These are phyloP conservation scores for Logfia minima DNA, from an alignment of 129 eudicot species.

Conservation along the genomic window DNA sequence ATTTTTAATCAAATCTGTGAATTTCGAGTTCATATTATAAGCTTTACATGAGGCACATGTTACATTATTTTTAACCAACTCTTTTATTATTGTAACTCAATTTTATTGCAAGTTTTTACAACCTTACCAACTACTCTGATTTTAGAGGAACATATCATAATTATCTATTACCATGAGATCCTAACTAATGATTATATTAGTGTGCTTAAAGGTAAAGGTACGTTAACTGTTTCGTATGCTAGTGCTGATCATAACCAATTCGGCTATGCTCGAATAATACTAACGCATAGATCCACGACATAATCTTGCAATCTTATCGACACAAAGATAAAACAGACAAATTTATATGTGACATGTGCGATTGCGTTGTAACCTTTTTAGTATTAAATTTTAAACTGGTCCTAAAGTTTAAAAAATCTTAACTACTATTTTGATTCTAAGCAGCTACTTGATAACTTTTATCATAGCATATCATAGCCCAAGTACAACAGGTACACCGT, in stretches of 20 bases:
- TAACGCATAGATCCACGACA: background rate
- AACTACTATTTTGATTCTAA: too few relatives aligned
- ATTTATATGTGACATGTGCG: too few relatives aligned
- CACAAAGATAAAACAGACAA: background rate
- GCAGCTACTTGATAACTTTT: too few relatives aligned
- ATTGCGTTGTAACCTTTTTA: background rate
- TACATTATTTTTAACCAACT: background rate
- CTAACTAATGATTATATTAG: background rate
- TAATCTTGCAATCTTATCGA: background rate
- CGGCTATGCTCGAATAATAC: background rate
- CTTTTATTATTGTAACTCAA: background rate
- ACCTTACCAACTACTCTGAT: slow-evolving; percentile 13
- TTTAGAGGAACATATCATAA: slow-evolving; percentile 1
- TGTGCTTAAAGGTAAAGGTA: background rate
- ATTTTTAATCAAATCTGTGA: background rate
- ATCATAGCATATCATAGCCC: too few relatives aligned
- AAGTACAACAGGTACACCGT: background rate
- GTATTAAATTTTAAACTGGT: background rate
- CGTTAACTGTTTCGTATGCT: background rate
- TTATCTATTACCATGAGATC: slow-evolving; percentile 19
- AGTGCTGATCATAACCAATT: background rate
- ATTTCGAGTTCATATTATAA: background rate
- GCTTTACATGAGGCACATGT: background rate
- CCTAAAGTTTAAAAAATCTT: background rate
- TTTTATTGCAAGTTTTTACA: background rate